Evolutionary conservation across 495 filamentous ascomycete species (phyloP).

Genomic region (Trichoderma gamsii): DNA sequence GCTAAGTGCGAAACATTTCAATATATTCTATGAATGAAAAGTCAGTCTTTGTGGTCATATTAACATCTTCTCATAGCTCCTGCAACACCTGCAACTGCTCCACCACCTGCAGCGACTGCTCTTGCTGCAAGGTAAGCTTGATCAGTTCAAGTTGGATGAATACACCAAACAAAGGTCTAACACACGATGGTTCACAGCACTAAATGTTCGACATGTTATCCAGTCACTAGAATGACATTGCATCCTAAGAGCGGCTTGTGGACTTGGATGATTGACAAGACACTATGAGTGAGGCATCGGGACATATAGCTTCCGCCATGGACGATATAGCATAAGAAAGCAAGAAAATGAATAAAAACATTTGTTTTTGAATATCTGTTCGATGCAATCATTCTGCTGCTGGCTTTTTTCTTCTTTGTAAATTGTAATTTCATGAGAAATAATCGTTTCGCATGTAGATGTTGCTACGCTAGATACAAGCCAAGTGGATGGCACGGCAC

Average conservation of each 20-base stretch:
- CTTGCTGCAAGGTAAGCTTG: neutral
- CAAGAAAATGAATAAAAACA: neutral
- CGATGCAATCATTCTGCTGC: no score
- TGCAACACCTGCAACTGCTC: neutral
- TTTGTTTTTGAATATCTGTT: neutral
- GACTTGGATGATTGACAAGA: neutral
- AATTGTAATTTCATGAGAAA: no score
- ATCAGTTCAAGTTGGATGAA: neutral
- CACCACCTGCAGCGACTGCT: neutral
- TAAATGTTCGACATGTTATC: neutral
- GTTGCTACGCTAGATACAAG: no score
- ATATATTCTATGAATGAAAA: neutral
- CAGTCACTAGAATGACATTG: neutral
- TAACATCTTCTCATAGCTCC: neutral
- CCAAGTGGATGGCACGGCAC: no score
- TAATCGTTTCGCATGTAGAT: no score
- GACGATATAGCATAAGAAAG: neutral
- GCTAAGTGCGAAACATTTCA: neutral
- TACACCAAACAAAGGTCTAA: neutral
- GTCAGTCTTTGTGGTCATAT: no score
- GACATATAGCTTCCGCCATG: neutral
- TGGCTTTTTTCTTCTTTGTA: no score
- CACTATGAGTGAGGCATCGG: neutral
- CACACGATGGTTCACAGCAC: neutral
- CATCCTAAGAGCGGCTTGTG: neutral